phyloP scores from a whole-genome alignment of 2,329 filamentous ascomycete species.

The Apiospora pterosperma region DNA sequence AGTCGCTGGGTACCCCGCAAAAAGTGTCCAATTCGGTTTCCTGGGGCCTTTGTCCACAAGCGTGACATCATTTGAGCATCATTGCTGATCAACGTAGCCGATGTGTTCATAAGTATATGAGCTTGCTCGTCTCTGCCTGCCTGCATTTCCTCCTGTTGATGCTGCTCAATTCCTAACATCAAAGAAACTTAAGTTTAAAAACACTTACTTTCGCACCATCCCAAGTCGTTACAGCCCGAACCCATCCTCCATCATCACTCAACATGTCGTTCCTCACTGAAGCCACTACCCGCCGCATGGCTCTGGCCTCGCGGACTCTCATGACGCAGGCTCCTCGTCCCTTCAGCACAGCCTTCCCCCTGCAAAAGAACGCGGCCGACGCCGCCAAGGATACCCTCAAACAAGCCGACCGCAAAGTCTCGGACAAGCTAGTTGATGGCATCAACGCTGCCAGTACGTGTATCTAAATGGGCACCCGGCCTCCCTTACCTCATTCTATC shows the following conservation, averaged over 20 bases:
- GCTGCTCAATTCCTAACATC: background rate
- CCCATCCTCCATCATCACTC: background rate
- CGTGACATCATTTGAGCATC: background rate
- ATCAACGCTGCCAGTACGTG: slow-evolving; percentile 56
- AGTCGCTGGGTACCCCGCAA: background rate
- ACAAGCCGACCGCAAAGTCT: slow-evolving; percentile 55
- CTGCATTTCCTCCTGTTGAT: background rate
- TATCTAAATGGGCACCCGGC: background rate
- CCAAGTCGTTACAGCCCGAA: background rate
- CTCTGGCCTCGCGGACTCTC: slow-evolving; percentile 31
- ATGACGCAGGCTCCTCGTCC: slow-evolving; percentile 40
- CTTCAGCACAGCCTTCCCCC: slow-evolving; percentile 45
- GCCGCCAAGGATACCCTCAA: slow-evolving; percentile 58
- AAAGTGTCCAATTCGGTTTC: background rate
- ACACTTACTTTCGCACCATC: background rate
- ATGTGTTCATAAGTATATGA: background rate
- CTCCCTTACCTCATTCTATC: background rate
- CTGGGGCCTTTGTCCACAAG: background rate
- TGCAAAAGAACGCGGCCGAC: slow-evolving; percentile 49
- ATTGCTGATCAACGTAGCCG: background rate
- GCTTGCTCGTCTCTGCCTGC: background rate
- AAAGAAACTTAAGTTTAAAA: background rate
- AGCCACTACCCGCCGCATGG: slow-evolving; percentile 40
- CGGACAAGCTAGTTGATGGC: slow-evolving; percentile 58
- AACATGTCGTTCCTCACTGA: slow-evolving; percentile 54